These are phyloP conservation scores for Ensete ventricosum DNA, from an alignment of 176 grass and related monocot species.

Conservation along the genomic window DNA sequence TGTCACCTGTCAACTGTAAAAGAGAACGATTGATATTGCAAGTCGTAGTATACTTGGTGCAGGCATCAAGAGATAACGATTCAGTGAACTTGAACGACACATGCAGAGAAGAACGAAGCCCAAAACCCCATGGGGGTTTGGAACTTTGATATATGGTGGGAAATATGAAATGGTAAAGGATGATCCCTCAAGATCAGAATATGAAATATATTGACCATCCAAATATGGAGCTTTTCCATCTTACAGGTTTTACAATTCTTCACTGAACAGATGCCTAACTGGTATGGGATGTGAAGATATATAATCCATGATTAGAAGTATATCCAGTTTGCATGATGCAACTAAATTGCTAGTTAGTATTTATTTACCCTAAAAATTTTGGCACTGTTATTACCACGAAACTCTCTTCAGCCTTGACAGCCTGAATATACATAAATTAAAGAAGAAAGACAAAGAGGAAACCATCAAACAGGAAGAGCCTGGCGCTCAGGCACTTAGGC, in stretches of 20 bases:
- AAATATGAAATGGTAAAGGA: background rate
- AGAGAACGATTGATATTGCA: constrained; percentile 8
- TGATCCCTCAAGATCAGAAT: background rate
- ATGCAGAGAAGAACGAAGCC: background rate
- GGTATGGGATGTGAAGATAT: no score
- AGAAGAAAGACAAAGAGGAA: no score
- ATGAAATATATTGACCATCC: background rate
- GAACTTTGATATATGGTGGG: background rate
- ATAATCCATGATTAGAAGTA: no score
- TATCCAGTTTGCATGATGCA: no score
- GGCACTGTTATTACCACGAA: no score
- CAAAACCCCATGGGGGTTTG: background rate
- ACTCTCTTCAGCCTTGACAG: no score
- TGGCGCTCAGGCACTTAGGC: no score
- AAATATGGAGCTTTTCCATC: background rate
- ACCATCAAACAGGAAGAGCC: no score
- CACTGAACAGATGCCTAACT: background rate
- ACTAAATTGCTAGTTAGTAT: no score
- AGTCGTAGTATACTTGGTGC: background rate
- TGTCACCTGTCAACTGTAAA: constrained; percentile 85
- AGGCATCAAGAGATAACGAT: background rate
- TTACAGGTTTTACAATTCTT: background rate
- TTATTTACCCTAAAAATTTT: no score
- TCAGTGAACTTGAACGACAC: background rate
- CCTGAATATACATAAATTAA: no score